Base-by-base conservation (phyloP, 1,139 yeast species). In the Geotrichum restrictum region DNA sequence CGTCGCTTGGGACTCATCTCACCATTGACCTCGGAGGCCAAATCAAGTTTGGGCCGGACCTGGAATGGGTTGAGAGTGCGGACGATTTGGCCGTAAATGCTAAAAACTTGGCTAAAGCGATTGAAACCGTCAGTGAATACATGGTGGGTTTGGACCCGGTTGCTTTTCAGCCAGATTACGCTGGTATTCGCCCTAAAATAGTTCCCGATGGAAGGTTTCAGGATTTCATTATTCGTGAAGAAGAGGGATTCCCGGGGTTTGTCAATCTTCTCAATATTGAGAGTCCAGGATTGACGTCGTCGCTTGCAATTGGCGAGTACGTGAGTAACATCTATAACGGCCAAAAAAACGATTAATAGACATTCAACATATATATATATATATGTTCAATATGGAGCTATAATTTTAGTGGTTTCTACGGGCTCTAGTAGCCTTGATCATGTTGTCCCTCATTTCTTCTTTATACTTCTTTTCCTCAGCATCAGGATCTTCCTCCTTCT, bases 171-270 rank as follows among this genome's bases (percentile, higher is more conserved):
- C 85, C 94, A 0, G 79, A 85, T 18, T 88, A 88, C 64, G 72
- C 85, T 8, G 97, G 97, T 0, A 85, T 89, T 22, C 72, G 97
- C 56, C 96, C 97, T 0, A 89, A 88, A 64, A 65, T 86, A 10
- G 63, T 70, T 2, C 78, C 81, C 0, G 73, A 68, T 7, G 65
- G 67, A 36, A 62, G 66, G 40, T 86, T 87, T 68, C 82, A 81
- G 42, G 96, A 89, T 64, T 89, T 88, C 65, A 70, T 82, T 24
- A 85, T 89, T 33, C 69, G 80, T 49, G 80, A 83, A 59, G 84
- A 80, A 55, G 77, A 74, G 0, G 91, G 82, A 0, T 83, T 76
- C 62, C 85, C 86, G 0, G 96, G 96, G 1, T 88, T 88, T 63
- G 77, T 88, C 33, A 88, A 87, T 60, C 72, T 88, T 53, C 65